These are phyloP conservation scores for Sporothrix dimorphospora DNA, from an alignment of 2,329 filamentous ascomycete species.

Conservation along the genomic window DNA sequence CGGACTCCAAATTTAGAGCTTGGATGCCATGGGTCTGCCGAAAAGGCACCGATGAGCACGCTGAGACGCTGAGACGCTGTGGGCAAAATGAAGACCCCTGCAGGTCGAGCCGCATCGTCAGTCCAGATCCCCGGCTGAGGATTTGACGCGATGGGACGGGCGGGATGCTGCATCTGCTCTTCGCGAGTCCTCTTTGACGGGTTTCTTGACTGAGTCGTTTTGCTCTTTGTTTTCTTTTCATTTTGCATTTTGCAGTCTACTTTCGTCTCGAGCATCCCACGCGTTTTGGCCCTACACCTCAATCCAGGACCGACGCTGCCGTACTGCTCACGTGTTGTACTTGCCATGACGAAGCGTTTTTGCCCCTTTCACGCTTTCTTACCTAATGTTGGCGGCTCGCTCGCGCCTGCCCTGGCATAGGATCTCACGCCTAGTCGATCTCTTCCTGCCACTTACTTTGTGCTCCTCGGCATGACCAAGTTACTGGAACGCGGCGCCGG, in stretches of 20 bases:
- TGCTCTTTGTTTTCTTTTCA: background rate
- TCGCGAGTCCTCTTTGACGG: no score
- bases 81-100: conserved; percentile 18
- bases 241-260: background rate
- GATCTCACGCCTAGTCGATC: conserved; percentile 18
- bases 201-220: no score
- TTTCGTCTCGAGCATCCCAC: background rate
- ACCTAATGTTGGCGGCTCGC: background rate
- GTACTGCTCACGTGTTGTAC: conserved; percentile 18
- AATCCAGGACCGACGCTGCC: background rate
- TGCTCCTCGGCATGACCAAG: conserved; percentile 19
- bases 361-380: background rate
- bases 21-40: conserved; percentile 9
- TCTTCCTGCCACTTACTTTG: conserved; percentile 4
- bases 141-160: conserved; percentile 10
- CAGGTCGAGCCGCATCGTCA: background rate
- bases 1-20: conserved; percentile 12
- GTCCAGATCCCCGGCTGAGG: background rate
- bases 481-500: conserved; percentile 24
- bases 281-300: background rate
- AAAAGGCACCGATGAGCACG: conserved; percentile 19
- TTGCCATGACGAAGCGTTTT: conserved; percentile 21
- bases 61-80: background rate
- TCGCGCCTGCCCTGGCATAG: conserved; percentile 17
- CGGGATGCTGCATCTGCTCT: background rate